phyloP scores from a whole-genome alignment of 768 basidiomycete genomes.

The Candolleomyces eurysporus region DNA sequence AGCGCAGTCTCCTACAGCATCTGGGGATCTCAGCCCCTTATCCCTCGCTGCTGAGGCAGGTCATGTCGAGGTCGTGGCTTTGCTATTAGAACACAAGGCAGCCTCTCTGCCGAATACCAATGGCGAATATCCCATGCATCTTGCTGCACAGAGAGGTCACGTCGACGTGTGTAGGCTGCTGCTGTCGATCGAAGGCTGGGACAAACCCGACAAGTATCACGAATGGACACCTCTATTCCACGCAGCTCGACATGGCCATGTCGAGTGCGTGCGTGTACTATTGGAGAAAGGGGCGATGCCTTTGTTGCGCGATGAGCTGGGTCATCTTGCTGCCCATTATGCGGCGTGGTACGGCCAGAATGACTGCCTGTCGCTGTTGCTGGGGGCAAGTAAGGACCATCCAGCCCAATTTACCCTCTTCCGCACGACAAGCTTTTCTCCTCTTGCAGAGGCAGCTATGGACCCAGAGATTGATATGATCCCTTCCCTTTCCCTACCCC shows the following conservation, averaged over 20 bases:
- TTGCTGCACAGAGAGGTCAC: constrained; percentile 92
- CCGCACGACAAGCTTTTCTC: constrained; percentile 33
- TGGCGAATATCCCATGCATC: constrained; percentile 96
- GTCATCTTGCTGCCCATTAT: constrained; percentile 85
- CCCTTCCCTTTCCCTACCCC: constrained; percentile 91
- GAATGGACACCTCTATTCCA: constrained; percentile 98
- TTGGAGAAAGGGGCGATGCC: constrained; percentile 77
- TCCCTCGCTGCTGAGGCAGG: constrained; percentile 91
- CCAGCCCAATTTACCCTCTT: constrained; percentile 22
- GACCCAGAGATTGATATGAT: constrained; percentile 88
- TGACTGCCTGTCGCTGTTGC: constrained; percentile 59
- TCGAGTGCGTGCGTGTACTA: constrained; percentile 71
- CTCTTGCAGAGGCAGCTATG: constrained; percentile 28
- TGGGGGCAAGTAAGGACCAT: constrained; percentile 39
- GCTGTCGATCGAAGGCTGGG: constrained; percentile 73
- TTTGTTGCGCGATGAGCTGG: constrained; percentile 79
- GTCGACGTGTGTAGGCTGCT: constrained; percentile 79
- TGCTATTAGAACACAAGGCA: constrained; percentile 78
- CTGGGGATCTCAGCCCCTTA: constrained; percentile 78
- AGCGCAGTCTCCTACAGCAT: constrained; percentile 53
- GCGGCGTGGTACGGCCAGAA: constrained; percentile 96
- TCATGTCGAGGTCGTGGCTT: constrained; percentile 74
- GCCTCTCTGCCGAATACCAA: constrained; percentile 83
- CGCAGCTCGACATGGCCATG: constrained; percentile 84
- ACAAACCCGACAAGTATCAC: constrained; percentile 91